Conservation (phyloP, 805 yeast species). For the Priceomyces melissophilus region DNA sequence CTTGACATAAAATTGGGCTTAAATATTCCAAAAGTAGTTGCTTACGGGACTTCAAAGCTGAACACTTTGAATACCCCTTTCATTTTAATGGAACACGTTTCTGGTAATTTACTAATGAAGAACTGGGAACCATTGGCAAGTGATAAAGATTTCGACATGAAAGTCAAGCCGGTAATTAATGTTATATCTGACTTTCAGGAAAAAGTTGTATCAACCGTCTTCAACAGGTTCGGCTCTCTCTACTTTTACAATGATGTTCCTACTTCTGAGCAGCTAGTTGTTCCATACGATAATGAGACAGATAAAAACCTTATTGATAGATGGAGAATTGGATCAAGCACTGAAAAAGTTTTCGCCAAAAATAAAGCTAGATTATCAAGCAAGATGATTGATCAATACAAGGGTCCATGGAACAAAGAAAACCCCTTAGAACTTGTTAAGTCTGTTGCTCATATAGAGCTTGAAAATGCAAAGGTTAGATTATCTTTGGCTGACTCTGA, state of each 20-base stretch:
- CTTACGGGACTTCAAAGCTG: conserved; percentile 57
- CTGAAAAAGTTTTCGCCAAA: conserved; percentile 76
- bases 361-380: conserved; percentile 54
- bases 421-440: conserved; percentile 61
- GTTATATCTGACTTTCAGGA: conserved; percentile 70
- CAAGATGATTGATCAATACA: conserved; percentile 43
- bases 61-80: conserved; percentile 74
- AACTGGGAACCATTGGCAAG: conserved; percentile 85
- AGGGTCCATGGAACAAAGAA: conserved; percentile 75
- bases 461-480: conserved; percentile 56
- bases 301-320: conserved; percentile 53
- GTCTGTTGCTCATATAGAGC: conserved; percentile 63
- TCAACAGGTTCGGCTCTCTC: conserved; percentile 76
- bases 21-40: conserved; percentile 69
- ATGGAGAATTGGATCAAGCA: conserved; percentile 90
- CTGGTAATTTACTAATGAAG: conserved; percentile 81
- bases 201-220: conserved; percentile 51
- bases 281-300: conserved; percentile 62
- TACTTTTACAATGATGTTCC: conserved; percentile 72
- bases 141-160: conserved; percentile 44
- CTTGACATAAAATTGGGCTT: conserved; percentile 59
- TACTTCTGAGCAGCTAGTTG: conserved; percentile 36
- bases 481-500: conserved; percentile 54
- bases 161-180: conserved; percentile 58
- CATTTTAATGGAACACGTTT: conserved; percentile 73